A percentile compares a stretch with the other conserved stretches of the same genome.
Evolutionary conservation across 306 rosid species (phyloP).

Genomic region (Cucurbita maxima): DNA sequence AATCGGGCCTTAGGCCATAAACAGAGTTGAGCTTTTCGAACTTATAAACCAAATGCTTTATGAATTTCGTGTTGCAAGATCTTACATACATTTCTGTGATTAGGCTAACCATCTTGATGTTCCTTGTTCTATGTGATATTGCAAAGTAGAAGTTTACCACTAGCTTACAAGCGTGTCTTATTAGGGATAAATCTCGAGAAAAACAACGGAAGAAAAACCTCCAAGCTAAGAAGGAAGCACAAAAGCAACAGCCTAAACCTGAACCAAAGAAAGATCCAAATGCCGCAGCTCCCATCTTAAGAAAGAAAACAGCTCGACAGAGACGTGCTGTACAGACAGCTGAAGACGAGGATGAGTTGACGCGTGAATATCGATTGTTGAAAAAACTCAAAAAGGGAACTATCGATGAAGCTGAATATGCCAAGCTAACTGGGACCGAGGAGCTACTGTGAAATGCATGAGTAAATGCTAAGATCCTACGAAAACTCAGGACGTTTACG

Average conservation of each 20-base stretch:
- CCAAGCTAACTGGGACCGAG: slow-evolving; percentile 65
- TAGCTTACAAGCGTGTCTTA: neutral
- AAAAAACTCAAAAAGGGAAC: slow-evolving; percentile 80
- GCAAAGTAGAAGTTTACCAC: neutral
- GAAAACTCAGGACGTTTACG: neutral
- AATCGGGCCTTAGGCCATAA: neutral
- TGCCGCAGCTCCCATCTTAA: slow-evolving; percentile 16
- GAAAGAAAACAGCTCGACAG: slow-evolving; percentile 79
- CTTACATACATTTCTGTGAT: neutral
- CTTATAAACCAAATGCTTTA: neutral
- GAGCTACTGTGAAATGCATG: slow-evolving; percentile 44
- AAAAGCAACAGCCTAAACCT: slow-evolving; percentile 40
- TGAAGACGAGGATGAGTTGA: slow-evolving; percentile 77
- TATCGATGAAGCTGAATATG: slow-evolving; percentile 60
- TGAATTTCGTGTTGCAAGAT: neutral
- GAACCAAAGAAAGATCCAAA: slow-evolving; percentile 24
- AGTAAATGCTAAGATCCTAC: neutral
- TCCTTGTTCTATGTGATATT: neutral
- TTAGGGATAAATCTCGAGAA: slow-evolving; percentile 79
- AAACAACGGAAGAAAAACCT: slow-evolving; percentile 80
- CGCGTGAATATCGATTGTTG: slow-evolving; percentile 58
- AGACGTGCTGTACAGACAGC: slow-evolving; percentile 70
- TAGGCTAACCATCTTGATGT: neutral
- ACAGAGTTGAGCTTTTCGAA: neutral
- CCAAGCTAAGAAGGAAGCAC: slow-evolving; percentile 56